These are phyloP conservation scores for Nemania bipapillata DNA, from an alignment of 2,329 filamentous ascomycete species.

Conservation along the genomic window DNA sequence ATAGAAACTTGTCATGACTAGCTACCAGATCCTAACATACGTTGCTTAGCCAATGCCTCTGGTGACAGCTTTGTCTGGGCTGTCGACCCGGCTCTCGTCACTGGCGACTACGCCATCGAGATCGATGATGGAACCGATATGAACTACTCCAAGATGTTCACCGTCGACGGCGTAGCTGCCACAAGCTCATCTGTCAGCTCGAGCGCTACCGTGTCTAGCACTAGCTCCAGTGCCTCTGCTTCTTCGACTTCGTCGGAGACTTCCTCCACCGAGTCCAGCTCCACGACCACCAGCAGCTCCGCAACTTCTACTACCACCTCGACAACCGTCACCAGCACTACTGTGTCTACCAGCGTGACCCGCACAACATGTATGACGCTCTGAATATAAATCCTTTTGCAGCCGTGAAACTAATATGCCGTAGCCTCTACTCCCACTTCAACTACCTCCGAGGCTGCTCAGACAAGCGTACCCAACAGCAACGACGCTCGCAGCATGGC, in stretches of 20 bases:
- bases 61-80: conserved; percentile 55
- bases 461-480: conserved; percentile 44
- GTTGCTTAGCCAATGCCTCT: conserved; percentile 50
- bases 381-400: not conserved
- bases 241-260: conserved; percentile 21
- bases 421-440: conserved; percentile 36
- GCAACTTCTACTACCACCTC: conserved; percentile 20
- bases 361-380: conserved; percentile 30
- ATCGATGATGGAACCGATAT: conserved; percentile 55
- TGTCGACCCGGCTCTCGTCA: conserved; percentile 52
- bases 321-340: not conserved
- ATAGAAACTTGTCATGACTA: not conserved
- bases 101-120: conserved; percentile 59
- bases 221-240: conserved; percentile 27
- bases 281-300: conserved; percentile 19
- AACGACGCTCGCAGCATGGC: conserved; percentile 46
- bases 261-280: conserved; percentile 4
- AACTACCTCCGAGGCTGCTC: conserved; percentile 32
- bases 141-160: conserved; percentile 61
- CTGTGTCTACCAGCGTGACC: conserved; percentile 13
- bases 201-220: conserved; percentile 39
- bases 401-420: conserved; percentile 24
- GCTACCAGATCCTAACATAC: conserved; percentile 23
- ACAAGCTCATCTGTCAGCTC: conserved; percentile 34
- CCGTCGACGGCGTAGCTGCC: conserved; percentile 46